Evolutionary conservation across 495 filamentous ascomycete genomes (phyloP).

Genomic region (Glonium stellatum): DNA sequence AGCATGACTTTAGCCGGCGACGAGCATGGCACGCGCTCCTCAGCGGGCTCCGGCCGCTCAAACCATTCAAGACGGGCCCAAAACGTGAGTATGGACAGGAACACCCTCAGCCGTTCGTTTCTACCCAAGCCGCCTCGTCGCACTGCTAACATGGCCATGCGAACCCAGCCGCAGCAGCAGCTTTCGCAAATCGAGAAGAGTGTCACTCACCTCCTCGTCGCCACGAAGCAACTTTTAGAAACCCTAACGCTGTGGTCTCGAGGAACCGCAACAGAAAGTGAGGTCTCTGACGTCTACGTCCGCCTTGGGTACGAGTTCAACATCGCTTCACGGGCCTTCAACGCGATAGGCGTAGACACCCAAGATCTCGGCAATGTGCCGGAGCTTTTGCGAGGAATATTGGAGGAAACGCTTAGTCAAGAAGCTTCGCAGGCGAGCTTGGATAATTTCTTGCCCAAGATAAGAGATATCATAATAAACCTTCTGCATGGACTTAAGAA

Average conservation of each 20-base stretch:
- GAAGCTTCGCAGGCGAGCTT: conserved; percentile 89
- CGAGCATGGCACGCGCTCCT: conserved; percentile 23
- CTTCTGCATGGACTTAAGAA: conserved; percentile 90
- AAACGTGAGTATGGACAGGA: conserved; percentile 19
- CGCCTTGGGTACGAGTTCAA: conserved; percentile 98
- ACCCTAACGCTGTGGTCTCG: conserved; percentile 97
- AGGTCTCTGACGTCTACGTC: conserved; percentile 97
- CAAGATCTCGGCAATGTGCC: conserved; percentile 90
- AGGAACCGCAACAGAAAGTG: conserved; percentile 77
- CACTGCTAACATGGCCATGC: conserved; percentile 19
- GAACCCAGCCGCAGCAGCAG: conserved; percentile 55
- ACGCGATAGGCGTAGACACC: conserved; percentile 91
- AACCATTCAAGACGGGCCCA: conserved; percentile 22
- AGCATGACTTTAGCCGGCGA: conserved; percentile 28
- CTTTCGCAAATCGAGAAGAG: conserved; percentile 96
- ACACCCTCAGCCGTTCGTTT: not conserved
- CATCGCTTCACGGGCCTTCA: conserved; percentile 92
- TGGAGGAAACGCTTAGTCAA: conserved; percentile 93
- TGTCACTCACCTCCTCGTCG: conserved; percentile 93
- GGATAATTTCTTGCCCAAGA: conserved; percentile 83
- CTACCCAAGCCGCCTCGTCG: not conserved
- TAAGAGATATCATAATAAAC: conserved; percentile 97
- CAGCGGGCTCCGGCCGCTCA: conserved; percentile 26
- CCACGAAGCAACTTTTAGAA: conserved; percentile 95
- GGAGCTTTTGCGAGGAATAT: conserved; percentile 77